Conservation (phyloP, 257 asterid genomes). For the Vinca minor region DNA sequence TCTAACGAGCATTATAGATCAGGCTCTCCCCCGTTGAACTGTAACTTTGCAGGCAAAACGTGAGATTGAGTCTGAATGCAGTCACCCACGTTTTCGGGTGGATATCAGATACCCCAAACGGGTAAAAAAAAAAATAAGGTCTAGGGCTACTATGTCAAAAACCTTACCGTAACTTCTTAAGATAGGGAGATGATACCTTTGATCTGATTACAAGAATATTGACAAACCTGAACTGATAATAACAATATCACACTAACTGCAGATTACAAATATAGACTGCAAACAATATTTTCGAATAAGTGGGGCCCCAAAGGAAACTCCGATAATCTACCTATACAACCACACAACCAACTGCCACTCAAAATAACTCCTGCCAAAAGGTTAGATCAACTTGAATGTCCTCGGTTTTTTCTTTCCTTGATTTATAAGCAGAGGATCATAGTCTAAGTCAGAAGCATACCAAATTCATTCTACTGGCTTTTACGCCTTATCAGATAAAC, state of each 20-base stretch:
- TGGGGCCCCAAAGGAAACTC: slow-evolving; percentile 37
- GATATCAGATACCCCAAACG: too few relatives aligned
- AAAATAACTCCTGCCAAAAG: slow-evolving; percentile 43
- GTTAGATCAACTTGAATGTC: slow-evolving; percentile 54
- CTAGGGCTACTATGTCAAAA: too few relatives aligned
- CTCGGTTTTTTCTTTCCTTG: slow-evolving; percentile 34
- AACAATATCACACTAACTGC: slow-evolving; percentile 84
- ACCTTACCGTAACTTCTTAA: too few relatives aligned
- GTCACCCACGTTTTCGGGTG: too few relatives aligned
- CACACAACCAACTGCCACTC: slow-evolving; percentile 48
- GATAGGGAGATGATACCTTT: too few relatives aligned
- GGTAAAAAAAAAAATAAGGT: too few relatives aligned
- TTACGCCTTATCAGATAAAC: slow-evolving; percentile 19
- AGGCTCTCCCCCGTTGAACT: too few relatives aligned
- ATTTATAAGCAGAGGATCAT: slow-evolving; percentile 36
- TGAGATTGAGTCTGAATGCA: too few relatives aligned
- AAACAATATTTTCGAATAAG: slow-evolving; percentile 30
- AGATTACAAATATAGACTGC: slow-evolving; percentile 70
- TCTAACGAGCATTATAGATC: too few relatives aligned
- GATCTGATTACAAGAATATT: slow-evolving; percentile 49
- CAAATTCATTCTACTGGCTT: slow-evolving; percentile 27
- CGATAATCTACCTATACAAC: slow-evolving; percentile 74
- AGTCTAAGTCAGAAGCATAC: slow-evolving; percentile 78
- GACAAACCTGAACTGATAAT: slow-evolving; percentile 52
- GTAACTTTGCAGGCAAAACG: too few relatives aligned